Conservation (phyloP, 1,284 basidiomycete species). For the Irpex rosettiformis region DNA sequence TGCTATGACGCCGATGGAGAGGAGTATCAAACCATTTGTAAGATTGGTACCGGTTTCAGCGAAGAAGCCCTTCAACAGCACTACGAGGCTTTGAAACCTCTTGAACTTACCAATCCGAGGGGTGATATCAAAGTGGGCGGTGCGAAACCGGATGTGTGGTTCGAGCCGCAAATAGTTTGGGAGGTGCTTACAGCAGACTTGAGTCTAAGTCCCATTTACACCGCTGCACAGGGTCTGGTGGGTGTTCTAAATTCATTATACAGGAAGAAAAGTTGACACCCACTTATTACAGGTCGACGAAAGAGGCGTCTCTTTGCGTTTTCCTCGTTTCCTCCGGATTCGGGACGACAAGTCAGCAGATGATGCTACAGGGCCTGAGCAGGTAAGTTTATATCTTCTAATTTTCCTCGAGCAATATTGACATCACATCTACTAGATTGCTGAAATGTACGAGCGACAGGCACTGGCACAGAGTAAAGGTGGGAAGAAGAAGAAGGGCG, state of each 20-base stretch:
- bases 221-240: slow-evolving; percentile 93
- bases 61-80: slow-evolving; percentile 88
- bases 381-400: slow-evolving; percentile 47
- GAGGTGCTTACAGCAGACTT: slow-evolving; percentile 97
- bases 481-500: slow-evolving; percentile 69
- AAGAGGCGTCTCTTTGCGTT: slow-evolving; percentile 91
- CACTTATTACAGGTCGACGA: slow-evolving; percentile 62
- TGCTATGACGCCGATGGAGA: slow-evolving; percentile 92
- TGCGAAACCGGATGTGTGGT: slow-evolving; percentile 93
- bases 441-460: slow-evolving; percentile 94
- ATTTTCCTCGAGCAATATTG: slow-evolving; percentile 13
- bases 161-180: slow-evolving; percentile 95
- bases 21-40: slow-evolving; percentile 95
- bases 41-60: slow-evolving; percentile 97
- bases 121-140: slow-evolving; percentile 83
- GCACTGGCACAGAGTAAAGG: slow-evolving; percentile 69
- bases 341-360: slow-evolving; percentile 93
- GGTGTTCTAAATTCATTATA: too few species aligned
- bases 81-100: slow-evolving; percentile 76
- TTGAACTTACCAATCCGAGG: slow-evolving; percentile 69
- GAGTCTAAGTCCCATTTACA: slow-evolving; percentile 95
- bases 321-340: slow-evolving; percentile 90
- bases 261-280: too few species aligned
- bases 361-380: slow-evolving; percentile 90
- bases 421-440: slow-evolving; percentile 55